phyloP scores from a whole-genome alignment of 2,329 filamentous ascomycete species.

The Sclerotinia spermophila region DNA sequence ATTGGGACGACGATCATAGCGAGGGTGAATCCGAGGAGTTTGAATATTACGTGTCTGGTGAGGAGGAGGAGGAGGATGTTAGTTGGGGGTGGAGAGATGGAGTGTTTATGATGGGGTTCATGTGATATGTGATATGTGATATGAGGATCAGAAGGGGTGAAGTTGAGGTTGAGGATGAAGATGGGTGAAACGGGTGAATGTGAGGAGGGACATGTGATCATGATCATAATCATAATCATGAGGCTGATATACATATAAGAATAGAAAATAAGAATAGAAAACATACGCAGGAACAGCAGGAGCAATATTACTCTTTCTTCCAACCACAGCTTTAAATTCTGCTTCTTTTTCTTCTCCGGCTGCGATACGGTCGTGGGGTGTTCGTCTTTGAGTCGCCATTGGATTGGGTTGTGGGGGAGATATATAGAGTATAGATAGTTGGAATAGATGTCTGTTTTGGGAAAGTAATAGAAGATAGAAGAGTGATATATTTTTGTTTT shows the following conservation, averaged over 20 bases:
- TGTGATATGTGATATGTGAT: too few species aligned
- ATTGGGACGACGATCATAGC: constrained; percentile 89
- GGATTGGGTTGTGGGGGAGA: constrained; percentile 27
- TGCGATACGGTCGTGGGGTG: constrained; percentile 39
- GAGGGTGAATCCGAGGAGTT: constrained; percentile 83
- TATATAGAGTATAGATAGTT: neutral
- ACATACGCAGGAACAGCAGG: constrained; percentile 74
- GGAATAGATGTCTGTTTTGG: neutral
- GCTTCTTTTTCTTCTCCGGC: constrained; percentile 58
- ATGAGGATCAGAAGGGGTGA: neutral
- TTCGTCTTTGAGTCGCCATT: constrained; percentile 69
- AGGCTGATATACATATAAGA: neutral
- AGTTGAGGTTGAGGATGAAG: too few species aligned
- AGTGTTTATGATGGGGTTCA: too few species aligned
- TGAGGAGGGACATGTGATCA: neutral
- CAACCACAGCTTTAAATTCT: constrained; percentile 40
- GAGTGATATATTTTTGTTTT: neutral
- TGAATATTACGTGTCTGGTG: constrained; percentile 76
- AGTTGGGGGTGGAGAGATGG: neutral
- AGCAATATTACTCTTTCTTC: constrained; percentile 66
- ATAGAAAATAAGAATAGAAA: neutral
- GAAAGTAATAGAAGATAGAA: neutral
- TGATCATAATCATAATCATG: neutral
- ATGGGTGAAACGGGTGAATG: neutral
- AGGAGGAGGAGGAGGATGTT: neutral